Evolutionary conservation across 1,284 basidiomycete species (phyloP).

Genomic region (Albatrellus sp.): DNA sequence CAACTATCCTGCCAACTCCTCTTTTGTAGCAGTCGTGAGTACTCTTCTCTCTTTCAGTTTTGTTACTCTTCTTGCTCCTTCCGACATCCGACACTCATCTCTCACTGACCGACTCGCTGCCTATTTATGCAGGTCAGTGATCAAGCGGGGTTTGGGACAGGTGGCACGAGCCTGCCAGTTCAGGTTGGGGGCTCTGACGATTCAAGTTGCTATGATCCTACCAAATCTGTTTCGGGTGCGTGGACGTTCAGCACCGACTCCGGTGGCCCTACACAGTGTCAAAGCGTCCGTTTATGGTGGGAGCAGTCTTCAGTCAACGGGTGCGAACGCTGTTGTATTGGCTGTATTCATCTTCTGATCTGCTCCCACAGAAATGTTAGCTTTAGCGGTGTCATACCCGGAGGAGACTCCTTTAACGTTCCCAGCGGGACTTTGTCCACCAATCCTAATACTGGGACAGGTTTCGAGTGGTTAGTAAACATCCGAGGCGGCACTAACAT

Average conservation of each 20-base stretch:
- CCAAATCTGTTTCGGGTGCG: slow-evolving; percentile 30
- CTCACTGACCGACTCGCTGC: background rate
- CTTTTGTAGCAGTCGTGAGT: slow-evolving; percentile 67
- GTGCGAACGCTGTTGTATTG: slow-evolving; percentile 20
- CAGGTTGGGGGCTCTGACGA: slow-evolving; percentile 39
- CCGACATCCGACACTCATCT: background rate
- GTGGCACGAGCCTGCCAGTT: slow-evolving; percentile 59
- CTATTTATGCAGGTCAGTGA: slow-evolving; percentile 49
- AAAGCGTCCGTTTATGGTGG: slow-evolving; percentile 52
- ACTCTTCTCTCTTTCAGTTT: background rate
- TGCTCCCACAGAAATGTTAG: slow-evolving; percentile 29
- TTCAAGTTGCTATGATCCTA: slow-evolving; percentile 47
- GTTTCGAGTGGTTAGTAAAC: slow-evolving; percentile 58
- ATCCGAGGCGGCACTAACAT: slow-evolving; percentile 52
- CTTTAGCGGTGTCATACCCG: slow-evolving; percentile 67
- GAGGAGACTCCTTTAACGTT: slow-evolving; percentile 60
- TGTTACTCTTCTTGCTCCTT: too few species aligned
- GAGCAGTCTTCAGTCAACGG: slow-evolving; percentile 35
- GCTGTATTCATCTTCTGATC: background rate
- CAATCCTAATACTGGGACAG: slow-evolving; percentile 33
- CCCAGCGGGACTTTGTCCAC: slow-evolving; percentile 32
- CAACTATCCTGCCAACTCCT: slow-evolving; percentile 51
- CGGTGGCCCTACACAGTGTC: slow-evolving; percentile 53
- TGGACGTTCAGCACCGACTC: slow-evolving; percentile 55
- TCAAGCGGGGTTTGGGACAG: slow-evolving; percentile 51